Evolutionary conservation across 2,329 filamentous ascomycete genomes (phyloP).

Genomic region (Ceratocystiopsis minuta): DNA sequence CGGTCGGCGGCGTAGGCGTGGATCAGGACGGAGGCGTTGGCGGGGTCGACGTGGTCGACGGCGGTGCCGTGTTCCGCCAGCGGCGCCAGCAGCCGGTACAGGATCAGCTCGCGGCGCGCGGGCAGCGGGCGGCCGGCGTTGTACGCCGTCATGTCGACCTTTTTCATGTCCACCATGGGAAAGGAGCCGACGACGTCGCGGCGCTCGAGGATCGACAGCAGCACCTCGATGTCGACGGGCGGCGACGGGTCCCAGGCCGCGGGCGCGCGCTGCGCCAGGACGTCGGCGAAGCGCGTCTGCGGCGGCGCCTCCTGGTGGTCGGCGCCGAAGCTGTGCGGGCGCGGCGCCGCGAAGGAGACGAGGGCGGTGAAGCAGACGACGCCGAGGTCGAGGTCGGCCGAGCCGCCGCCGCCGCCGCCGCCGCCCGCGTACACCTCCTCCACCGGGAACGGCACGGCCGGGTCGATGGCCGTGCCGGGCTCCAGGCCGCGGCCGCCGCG

Average conservation of each 20-base stretch:
- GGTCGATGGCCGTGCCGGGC: too few species aligned
- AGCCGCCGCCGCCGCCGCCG: too few species aligned
- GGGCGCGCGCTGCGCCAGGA: constrained; percentile 20
- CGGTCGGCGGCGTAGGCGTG: constrained; percentile 35
- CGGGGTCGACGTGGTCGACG: constrained; percentile 10
- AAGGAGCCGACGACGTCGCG: constrained; percentile 24
- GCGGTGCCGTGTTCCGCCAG: constrained; percentile 18
- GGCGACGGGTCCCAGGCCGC: constrained; percentile 27
- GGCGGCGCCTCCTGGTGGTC: constrained; percentile 22
- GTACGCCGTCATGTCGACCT: constrained; percentile 31
- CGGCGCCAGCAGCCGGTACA: constrained; percentile 29
- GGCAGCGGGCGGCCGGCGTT: constrained; percentile 24
- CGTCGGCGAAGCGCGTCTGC: constrained; percentile 23
- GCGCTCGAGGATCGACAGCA: constrained; percentile 20
- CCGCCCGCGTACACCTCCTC: constrained; percentile 15
- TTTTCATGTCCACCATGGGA: constrained; percentile 33
- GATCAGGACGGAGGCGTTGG: constrained; percentile 27
- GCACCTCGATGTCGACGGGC: constrained; percentile 25
- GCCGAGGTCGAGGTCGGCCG: constrained; percentile 17
- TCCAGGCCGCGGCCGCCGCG: constrained; percentile 11
- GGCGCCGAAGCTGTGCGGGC: constrained; percentile 17
- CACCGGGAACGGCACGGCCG: constrained; percentile 14
- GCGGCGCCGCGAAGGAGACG: constrained; percentile 31
- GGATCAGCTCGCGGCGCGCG: constrained; percentile 28
- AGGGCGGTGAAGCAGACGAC: constrained; percentile 31